Evolutionary conservation across 345 rosid genomes (phyloP), one percentile per base, ranked within the genome.

Genomic region (Kernera saxatilis): DNA sequence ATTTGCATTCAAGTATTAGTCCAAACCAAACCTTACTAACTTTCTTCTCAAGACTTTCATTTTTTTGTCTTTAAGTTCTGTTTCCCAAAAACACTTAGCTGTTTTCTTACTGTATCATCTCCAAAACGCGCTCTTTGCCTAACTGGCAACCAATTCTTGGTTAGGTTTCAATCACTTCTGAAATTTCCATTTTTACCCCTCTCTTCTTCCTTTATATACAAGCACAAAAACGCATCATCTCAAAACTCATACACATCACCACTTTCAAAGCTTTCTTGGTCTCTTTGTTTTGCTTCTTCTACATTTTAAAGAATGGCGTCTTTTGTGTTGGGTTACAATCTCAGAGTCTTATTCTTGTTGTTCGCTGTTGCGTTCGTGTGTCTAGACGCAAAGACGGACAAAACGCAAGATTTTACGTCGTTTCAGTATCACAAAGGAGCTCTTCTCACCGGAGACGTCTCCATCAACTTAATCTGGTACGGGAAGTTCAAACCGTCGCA

Each of bases 391-490:
- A 81, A 79, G 54, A 58, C 21, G 19, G 83, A 73, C 50, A 70
- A 79, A 59, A 76, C 78, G 18, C 80, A 80, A 43, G 72, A 72
- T 15, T 59, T 46, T 15, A 36, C 72, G 57, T 62, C 71, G 17
- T 79, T 90, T 68, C 73, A 51, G 3, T 86, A 87, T 81, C 98
- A 89, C 72, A 84, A 83, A 23, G 98, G 93, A 8, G 84, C 86
- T 65, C 93, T 92, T 14, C 93, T 92, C 18, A 48, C 74, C 8
- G 98, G 97, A 6, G 69, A 85, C 35, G 65, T 87, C 53, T 79
- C 96, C 21, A 40, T 89, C 26, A 89, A 89, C 58, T 78, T 92
- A 12, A 83, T 92, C 14, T 92, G 96, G 96, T 89, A 89, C 23
- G 98, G 98, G 43, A 79, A 82, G 10, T 92, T 92, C 81, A 82